A percentile compares a stretch with the other conserved stretches of the same genome.
Evolutionary conservation across 805 yeast species (phyloP).

Genomic region (Torulaspora franciscae): DNA sequence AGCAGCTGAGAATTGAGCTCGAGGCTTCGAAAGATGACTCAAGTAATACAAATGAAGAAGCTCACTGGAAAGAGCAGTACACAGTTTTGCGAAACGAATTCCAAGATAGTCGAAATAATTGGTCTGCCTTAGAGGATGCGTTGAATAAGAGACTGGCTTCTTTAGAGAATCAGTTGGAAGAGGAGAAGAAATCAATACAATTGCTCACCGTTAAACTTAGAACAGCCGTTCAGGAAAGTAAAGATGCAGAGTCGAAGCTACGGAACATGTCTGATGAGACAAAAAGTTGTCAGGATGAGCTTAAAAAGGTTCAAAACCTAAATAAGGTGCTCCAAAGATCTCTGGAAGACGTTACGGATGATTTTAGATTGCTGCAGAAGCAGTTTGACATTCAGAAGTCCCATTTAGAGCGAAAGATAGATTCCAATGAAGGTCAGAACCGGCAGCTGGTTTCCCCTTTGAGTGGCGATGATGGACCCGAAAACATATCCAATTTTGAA

Average conservation of each 20-base stretch:
- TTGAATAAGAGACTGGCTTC: constrained; percentile 45
- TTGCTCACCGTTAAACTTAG: constrained; percentile 12
- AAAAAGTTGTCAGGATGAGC: constrained; percentile 33
- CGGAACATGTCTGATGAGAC: constrained; percentile 19
- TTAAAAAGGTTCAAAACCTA: constrained; percentile 26
- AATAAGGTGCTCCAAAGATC: constrained; percentile 21
- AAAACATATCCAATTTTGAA: constrained; percentile 5
- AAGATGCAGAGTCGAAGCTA: constrained; percentile 5
- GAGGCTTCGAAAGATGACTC: constrained; percentile 39
- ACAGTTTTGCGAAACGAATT: constrained; percentile 64
- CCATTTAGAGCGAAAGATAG: constrained; percentile 18
- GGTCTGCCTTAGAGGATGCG: constrained; percentile 74
- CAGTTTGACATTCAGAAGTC: constrained; percentile 28
- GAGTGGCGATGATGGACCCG: background rate
- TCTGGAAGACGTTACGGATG: constrained; percentile 27
- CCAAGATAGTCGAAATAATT: constrained; percentile 69
- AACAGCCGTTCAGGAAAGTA: constrained; percentile 8
- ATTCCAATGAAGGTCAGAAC: constrained; percentile 1
- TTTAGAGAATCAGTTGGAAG: constrained; percentile 43
- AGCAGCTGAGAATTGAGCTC: constrained; percentile 55
- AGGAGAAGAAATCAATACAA: constrained; percentile 33
- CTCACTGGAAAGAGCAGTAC: constrained; percentile 33
- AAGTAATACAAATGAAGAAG: background rate
- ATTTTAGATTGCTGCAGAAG: constrained; percentile 25
- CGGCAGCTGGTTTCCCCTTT: background rate